Percentiles rank a stretch among this genome's conserved stretches.
Evolutionary conservation across 768 basidiomycete genomes (phyloP).

Genomic region (Boletus tomentosulus): DNA sequence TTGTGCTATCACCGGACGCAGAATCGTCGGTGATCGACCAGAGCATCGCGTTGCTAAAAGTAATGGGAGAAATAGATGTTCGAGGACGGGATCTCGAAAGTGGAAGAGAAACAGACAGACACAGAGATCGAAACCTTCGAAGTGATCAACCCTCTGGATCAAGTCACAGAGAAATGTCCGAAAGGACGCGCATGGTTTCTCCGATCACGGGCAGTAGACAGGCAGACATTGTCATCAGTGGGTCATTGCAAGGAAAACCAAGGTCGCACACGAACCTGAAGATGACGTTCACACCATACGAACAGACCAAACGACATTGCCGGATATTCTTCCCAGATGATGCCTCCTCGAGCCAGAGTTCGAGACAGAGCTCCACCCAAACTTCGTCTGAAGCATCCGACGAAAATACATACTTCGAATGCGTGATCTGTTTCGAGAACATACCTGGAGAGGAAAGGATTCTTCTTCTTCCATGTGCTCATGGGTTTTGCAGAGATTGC

Average conservation of each 20-base stretch:
- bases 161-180: not conserved
- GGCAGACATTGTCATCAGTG: not conserved
- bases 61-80: conserved; percentile 37
- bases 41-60: conserved; percentile 43
- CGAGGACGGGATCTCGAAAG: conserved; percentile 18
- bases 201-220: not conserved
- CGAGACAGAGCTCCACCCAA: not conserved
- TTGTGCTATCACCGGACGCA: conserved; percentile 10
- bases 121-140: not conserved
- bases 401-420: conserved; percentile 36
- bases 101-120: not conserved
- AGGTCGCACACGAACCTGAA: not conserved
- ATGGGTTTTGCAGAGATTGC: conserved; percentile 54
- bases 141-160: not conserved
- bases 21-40: conserved; percentile 38
- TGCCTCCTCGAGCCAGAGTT: not conserved
- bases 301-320: conserved; percentile 23
- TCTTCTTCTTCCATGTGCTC: conserved; percentile 41
- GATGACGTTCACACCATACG: conserved; percentile 11
- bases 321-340: conserved; percentile 24
- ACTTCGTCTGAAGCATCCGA: conserved; percentile 1
- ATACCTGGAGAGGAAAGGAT: conserved; percentile 38
- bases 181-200: not conserved
- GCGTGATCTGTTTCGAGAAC: conserved; percentile 53
- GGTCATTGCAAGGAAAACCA: conserved; percentile 4